Base-by-base conservation (phyloP, 306 rosid species). In the Cyamopsis tetragonoloba region DNA sequence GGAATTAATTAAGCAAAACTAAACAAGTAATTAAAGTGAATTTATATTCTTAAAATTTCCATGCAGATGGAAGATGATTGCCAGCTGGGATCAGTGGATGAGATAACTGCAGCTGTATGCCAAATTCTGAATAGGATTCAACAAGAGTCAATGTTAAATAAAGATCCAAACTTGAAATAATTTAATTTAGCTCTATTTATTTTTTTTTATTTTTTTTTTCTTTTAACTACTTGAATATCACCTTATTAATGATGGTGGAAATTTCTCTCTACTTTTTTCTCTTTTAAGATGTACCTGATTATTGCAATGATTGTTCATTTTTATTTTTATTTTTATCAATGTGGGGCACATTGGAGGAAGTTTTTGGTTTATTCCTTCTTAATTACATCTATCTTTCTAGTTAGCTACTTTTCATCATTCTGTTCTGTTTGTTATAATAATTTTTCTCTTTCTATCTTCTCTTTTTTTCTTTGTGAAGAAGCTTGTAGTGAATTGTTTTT, bases 11-110 rank as follows among this genome's bases (percentile, higher is more conserved):
- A n/a, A n/a, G n/a, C n/a, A n/a, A n/a, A n/a, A n/a, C n/a, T n/a
- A n/a, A n/a, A n/a, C n/a, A n/a, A n/a, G n/a, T n/a, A n/a, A n/a
- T n/a, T n/a, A n/a, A n/a, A n/a, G n/a, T n/a, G n/a, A n/a, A n/a
- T n/a, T n/a, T n/a, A n/a, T n/a, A n/a, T n/a, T n/a, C n/a, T n/a
- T n/a, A n/a, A n/a, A 37, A 6, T 24, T 19, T 49, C 17, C 4
- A 30, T 67, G 79, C 69, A 88, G 99, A 89, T 90, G 27, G 99
- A 95, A 49, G 99, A 95, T 54, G 96, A 84, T 43, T 90, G 99
- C 68, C 80, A 75, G 74, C 83, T 95, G 72, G 86, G 63, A 72
- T 83, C 97, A 43, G 99, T 85, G 62, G 97, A 90, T 73, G 99
- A 90, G 64, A 90, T 95, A 62, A 95, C 99, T 2, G 65, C 86